Evolutionary conservation across 768 basidiomycete species (phyloP).

Genomic region (Rhizopogon vesiculosus): DNA sequence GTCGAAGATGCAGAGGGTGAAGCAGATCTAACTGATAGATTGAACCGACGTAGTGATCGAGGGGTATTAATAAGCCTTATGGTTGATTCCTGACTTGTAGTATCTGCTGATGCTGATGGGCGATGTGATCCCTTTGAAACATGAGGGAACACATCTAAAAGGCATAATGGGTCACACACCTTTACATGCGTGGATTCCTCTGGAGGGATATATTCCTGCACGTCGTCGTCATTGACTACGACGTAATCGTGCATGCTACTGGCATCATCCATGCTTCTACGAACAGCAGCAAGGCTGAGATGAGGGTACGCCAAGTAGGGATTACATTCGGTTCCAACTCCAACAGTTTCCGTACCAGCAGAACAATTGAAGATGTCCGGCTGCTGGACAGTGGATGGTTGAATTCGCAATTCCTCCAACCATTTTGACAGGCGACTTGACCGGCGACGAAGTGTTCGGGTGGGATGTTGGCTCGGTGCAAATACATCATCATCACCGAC

Average conservation of each 20-base stretch:
- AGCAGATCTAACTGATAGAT: conserved; percentile 38
- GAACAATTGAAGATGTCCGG: conserved; percentile 13
- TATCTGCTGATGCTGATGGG: conserved; percentile 15
- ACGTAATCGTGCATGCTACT: conserved; percentile 37
- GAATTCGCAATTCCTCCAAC: conserved; percentile 36
- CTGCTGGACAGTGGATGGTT: conserved; percentile 10
- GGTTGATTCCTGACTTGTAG: conserved; percentile 27
- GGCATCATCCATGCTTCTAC: conserved; percentile 26
- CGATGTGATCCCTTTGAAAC: conserved; percentile 18
- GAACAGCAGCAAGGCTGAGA: conserved; percentile 23
- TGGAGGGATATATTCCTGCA: conserved; percentile 17
- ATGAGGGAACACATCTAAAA: conserved; percentile 16
- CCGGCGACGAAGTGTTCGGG: conserved; percentile 25
- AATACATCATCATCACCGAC: conserved; percentile 7
- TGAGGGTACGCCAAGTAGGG: conserved; percentile 41
- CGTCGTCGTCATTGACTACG: conserved; percentile 31
- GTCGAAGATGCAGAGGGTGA: conserved; percentile 35
- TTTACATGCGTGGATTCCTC: conserved; percentile 10
- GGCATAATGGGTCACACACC: conserved; percentile 24
- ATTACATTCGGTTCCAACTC: conserved; percentile 26
- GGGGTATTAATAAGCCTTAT: conserved; percentile 31
- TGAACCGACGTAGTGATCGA: conserved; percentile 36
- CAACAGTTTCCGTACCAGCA: conserved; percentile 18
- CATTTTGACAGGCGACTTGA: conserved; percentile 40
- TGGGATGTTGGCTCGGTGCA: background rate